These are phyloP conservation scores for Lindgomyces ingoldianus DNA, from an alignment of 495 filamentous ascomycete genomes.

Conservation along the genomic window DNA sequence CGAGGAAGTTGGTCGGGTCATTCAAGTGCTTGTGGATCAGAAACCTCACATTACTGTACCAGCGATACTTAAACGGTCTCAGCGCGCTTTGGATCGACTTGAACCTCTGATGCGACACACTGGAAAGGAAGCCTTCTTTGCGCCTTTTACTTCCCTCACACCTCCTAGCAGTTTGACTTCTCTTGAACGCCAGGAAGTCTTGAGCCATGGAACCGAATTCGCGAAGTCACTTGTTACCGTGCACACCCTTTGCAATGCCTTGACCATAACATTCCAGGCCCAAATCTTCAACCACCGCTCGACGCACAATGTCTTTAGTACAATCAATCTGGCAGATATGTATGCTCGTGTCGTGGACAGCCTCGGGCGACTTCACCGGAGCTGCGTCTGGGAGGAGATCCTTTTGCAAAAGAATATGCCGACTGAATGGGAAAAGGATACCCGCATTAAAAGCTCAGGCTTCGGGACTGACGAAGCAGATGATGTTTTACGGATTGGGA, in stretches of 20 bases:
- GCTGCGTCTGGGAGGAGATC: constrained; percentile 81
- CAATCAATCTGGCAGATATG: constrained; percentile 77
- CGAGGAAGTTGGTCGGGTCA: constrained; percentile 67
- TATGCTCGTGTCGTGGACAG: constrained; percentile 67
- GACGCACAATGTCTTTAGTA: constrained; percentile 61
- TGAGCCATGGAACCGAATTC: constrained; percentile 66
- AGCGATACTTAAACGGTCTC: constrained; percentile 71
- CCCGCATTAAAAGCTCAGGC: constrained; percentile 39
- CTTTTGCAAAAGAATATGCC: constrained; percentile 67
- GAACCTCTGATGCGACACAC: constrained; percentile 61
- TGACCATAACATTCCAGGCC: constrained; percentile 70
- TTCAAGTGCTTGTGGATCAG: constrained; percentile 77
- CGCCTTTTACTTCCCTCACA: constrained; percentile 54
- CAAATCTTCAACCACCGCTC: constrained; percentile 63
- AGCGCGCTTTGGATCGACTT: constrained; percentile 66
- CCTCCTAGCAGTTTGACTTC: constrained; percentile 1
- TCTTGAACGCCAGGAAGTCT: constrained; percentile 40
- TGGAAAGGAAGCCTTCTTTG: constrained; percentile 63
- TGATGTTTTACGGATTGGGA: constrained; percentile 30
- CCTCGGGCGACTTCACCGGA: constrained; percentile 73
- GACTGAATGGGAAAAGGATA: constrained; percentile 65
- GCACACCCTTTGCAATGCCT: constrained; percentile 69
- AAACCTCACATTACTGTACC: constrained; percentile 81
- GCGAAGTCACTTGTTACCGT: constrained; percentile 75
- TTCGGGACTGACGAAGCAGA: constrained; percentile 40